phyloP scores from a whole-genome alignment of 2,329 filamentous ascomycete species.

The Cryphonectria nitschkei region DNA sequence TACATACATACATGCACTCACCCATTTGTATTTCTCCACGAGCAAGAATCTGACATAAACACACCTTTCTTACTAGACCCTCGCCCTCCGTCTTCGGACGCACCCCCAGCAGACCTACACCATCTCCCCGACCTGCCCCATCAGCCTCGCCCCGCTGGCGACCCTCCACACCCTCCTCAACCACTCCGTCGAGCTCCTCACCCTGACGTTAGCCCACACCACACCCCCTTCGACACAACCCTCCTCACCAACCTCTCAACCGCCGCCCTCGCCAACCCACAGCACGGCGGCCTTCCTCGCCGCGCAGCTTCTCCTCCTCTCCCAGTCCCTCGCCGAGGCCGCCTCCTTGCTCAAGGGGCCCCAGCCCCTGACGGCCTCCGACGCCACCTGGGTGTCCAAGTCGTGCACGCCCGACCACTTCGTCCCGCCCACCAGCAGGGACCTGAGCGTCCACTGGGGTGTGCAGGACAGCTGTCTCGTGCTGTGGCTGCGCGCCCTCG shows the following conservation, averaged over 20 bases:
- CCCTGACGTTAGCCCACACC: conserved; percentile 69
- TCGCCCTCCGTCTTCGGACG: conserved; percentile 76
- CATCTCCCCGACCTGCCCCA: conserved; percentile 52
- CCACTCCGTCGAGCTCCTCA: conserved; percentile 80
- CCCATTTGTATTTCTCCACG: background rate
- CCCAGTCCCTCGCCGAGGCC: conserved; percentile 58
- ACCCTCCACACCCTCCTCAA: conserved; percentile 77
- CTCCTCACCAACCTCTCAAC: conserved; percentile 58
- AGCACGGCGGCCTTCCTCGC: conserved; percentile 53
- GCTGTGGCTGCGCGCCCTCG: conserved; percentile 70
- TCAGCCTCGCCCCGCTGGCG: conserved; percentile 71
- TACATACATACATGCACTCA: background rate
- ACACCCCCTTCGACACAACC: conserved; percentile 22
- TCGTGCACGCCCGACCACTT: conserved; percentile 52
- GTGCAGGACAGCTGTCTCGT: conserved; percentile 73
- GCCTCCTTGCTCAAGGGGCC: conserved; percentile 59
- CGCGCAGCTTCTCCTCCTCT: conserved; percentile 59
- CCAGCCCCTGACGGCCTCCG: conserved; percentile 40
- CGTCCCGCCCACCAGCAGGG: conserved; percentile 51
- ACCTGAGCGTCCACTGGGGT: conserved; percentile 74
- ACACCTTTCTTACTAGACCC: conserved; percentile 53
- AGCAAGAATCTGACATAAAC: background rate
- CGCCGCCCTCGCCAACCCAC: conserved; percentile 49
- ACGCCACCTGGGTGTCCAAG: conserved; percentile 48
- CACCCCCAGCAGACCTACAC: conserved; percentile 57